phyloP scores from a whole-genome alignment of 2,329 filamentous ascomycete genomes.

The Aspergillus japonicus region DNA sequence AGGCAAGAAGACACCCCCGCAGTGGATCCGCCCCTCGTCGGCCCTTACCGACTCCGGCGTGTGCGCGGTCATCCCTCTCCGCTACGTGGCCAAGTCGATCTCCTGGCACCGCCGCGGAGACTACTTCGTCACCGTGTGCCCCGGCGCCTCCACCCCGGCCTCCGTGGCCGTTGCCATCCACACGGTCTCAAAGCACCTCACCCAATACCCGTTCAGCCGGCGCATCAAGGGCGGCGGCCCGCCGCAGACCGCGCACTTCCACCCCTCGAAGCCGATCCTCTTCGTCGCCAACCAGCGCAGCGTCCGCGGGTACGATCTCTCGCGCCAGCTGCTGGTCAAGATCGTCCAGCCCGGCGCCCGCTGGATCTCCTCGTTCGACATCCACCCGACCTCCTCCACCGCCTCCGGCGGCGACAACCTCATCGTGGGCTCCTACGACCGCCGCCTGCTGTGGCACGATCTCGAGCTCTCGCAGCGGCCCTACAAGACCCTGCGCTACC shows the following conservation, averaged over 20 bases:
- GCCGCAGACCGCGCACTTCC: constrained; percentile 88
- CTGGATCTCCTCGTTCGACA: constrained; percentile 91
- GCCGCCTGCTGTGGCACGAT: constrained; percentile 93
- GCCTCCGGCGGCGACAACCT: constrained; percentile 91
- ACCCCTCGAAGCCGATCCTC: constrained; percentile 87
- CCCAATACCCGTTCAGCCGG: constrained; percentile 87
- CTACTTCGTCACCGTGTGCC: constrained; percentile 89
- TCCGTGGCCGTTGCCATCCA: constrained; percentile 80
- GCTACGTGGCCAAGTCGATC: constrained; percentile 79
- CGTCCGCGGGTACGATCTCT: constrained; percentile 90
- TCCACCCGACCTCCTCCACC: constrained; percentile 85
- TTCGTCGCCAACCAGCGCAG: constrained; percentile 94
- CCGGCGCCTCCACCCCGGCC: constrained; percentile 52
- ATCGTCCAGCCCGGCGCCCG: constrained; percentile 89
- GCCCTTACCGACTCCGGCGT: constrained; percentile 73
- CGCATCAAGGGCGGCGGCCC: constrained; percentile 67
- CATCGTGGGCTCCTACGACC: constrained; percentile 91
- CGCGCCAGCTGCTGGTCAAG: constrained; percentile 87
- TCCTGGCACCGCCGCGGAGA: constrained; percentile 93
- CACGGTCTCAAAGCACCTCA: constrained; percentile 90
- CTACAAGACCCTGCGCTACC: constrained; percentile 96
- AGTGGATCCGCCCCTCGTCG: constrained; percentile 77
- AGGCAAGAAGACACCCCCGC: constrained; percentile 70
- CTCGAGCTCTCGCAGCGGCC: constrained; percentile 85
- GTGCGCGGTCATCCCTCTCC: constrained; percentile 75